Evolutionary conservation across 768 basidiomycete genomes (phyloP).

Genomic region (Trametes villosa): DNA sequence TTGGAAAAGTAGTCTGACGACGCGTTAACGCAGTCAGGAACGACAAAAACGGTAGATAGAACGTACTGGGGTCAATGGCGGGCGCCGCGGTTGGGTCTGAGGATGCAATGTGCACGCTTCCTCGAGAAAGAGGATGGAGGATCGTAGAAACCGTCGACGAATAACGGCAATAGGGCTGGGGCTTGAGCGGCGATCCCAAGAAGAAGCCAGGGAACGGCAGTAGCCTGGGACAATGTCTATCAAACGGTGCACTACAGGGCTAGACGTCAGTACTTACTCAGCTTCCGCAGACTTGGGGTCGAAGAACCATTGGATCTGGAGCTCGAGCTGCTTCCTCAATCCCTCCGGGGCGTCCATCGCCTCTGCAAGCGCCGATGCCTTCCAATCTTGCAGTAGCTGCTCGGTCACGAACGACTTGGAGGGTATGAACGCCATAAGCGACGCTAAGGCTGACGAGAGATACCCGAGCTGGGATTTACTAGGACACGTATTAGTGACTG

Average conservation of each 20-base stretch:
- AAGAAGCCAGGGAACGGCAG: slow-evolving; percentile 8
- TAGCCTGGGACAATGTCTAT: too few relatives aligned
- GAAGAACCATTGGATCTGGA: slow-evolving; percentile 9
- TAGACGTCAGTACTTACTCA: slow-evolving; percentile 10
- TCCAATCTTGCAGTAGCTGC: slow-evolving; percentile 1
- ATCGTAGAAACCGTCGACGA: slow-evolving; percentile 6
- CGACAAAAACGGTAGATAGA: background rate
- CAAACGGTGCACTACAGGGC: too few relatives aligned
- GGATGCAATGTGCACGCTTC: slow-evolving; percentile 26
- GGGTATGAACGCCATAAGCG: background rate
- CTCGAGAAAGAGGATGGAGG: slow-evolving; percentile 13
- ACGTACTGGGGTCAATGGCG: slow-evolving; percentile 31
- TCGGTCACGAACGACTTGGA: background rate
- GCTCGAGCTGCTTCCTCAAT: slow-evolving; percentile 4
- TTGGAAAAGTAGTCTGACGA: slow-evolving; percentile 16
- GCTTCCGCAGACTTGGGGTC: slow-evolving; percentile 3
- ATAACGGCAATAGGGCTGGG: background rate
- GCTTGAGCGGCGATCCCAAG: background rate
- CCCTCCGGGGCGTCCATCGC: background rate
- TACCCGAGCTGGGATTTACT: slow-evolving; percentile 2
- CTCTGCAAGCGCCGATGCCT: too few relatives aligned
- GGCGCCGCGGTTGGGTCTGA: slow-evolving; percentile 31
- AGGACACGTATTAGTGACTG: background rate
- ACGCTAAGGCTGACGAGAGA: background rate
- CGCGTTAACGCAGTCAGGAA: background rate